Evolutionary conservation across 2,329 filamentous ascomycete species (phyloP).

Genomic region (Talaromyces sp.): DNA sequence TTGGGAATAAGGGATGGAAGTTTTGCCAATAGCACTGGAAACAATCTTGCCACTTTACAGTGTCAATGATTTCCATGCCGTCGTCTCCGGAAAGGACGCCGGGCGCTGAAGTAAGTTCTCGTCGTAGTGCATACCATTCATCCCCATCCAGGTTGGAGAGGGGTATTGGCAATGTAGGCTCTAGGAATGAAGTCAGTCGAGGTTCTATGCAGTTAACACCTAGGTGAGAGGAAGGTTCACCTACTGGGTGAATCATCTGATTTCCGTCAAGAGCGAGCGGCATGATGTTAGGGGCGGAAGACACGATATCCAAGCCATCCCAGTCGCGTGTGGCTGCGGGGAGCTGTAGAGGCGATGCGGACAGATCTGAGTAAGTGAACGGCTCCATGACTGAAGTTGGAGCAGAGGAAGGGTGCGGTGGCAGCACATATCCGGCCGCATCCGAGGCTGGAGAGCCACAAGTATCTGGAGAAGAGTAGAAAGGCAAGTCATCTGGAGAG

Average conservation of each 20-base stretch:
- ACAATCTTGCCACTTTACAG: conserved; percentile 35
- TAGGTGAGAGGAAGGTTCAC: conserved; percentile 27
- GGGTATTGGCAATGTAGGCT: conserved; percentile 40
- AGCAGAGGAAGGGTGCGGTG: conserved; percentile 30
- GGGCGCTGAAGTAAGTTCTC: conserved; percentile 37
- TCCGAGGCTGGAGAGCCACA: conserved; percentile 46
- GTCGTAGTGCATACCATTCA: conserved; percentile 40
- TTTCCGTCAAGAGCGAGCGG: conserved; percentile 37
- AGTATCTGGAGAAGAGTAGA: conserved; percentile 46
- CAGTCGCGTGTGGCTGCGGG: conserved; percentile 33
- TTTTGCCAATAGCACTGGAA: conserved; percentile 38
- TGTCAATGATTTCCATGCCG: conserved; percentile 38
- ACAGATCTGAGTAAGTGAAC: conserved; percentile 35
- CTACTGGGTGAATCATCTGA: conserved; percentile 40
- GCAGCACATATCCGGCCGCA: conserved; percentile 32
- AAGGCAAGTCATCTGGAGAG: conserved; percentile 40
- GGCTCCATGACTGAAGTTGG: conserved; percentile 37
- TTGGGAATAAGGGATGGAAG: conserved; percentile 38
- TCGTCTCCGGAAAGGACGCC: conserved; percentile 33
- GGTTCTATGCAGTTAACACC: conserved; percentile 11
- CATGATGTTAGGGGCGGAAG: conserved; percentile 34
- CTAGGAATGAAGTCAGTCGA: conserved; percentile 22
- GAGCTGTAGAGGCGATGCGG: conserved; percentile 37
- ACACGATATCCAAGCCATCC: conserved; percentile 33
- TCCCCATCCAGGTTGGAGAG: conserved; percentile 41